Evolutionary conservation across 331 rosid species (phyloP).

Genomic region (Spiraea crenata): DNA sequence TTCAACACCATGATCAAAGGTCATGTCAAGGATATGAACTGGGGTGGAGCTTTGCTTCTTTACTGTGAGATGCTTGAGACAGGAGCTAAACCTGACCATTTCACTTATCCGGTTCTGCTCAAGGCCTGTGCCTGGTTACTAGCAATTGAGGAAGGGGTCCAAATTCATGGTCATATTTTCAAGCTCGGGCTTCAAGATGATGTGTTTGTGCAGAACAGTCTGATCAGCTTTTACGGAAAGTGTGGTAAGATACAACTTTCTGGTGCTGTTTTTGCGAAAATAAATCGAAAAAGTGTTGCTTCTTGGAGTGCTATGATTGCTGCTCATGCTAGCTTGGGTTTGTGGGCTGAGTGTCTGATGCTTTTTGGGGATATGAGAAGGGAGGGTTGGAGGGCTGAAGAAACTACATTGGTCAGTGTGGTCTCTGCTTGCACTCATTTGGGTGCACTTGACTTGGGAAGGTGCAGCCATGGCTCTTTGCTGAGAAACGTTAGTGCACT

Average conservation of each 20-base stretch:
- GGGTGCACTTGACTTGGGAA: conserved; percentile 71
- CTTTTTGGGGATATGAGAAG: conserved; percentile 62
- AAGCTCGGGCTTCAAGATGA: conserved; percentile 67
- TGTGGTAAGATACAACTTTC: conserved; percentile 41
- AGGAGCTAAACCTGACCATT: conserved; percentile 65
- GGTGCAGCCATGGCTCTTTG: conserved; percentile 62
- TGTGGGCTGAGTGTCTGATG: conserved; percentile 69
- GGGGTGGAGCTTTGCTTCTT: conserved; percentile 50
- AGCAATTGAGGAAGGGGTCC: conserved; percentile 53
- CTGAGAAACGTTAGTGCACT: conserved; percentile 63
- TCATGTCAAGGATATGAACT: conserved; percentile 42
- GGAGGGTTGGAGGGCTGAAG: conserved; percentile 73
- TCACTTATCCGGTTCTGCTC: conserved; percentile 64
- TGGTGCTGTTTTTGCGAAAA: conserved; percentile 47
- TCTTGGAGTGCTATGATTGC: conserved; percentile 87
- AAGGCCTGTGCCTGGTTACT: conserved; percentile 65
- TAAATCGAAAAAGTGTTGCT: conserved; percentile 59
- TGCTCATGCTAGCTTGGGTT: conserved; percentile 57
- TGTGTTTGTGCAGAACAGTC: conserved; percentile 71
- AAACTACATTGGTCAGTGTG: conserved; percentile 65
- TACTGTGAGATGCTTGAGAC: conserved; percentile 57
- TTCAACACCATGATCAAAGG: conserved; percentile 78
- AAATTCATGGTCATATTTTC: conserved; percentile 58
- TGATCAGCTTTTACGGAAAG: conserved; percentile 81
- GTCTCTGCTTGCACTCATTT: conserved; percentile 81